These are phyloP conservation scores for Calonectria henricotiae DNA, from an alignment of 2,329 filamentous ascomycete species.

Conservation along the genomic window DNA sequence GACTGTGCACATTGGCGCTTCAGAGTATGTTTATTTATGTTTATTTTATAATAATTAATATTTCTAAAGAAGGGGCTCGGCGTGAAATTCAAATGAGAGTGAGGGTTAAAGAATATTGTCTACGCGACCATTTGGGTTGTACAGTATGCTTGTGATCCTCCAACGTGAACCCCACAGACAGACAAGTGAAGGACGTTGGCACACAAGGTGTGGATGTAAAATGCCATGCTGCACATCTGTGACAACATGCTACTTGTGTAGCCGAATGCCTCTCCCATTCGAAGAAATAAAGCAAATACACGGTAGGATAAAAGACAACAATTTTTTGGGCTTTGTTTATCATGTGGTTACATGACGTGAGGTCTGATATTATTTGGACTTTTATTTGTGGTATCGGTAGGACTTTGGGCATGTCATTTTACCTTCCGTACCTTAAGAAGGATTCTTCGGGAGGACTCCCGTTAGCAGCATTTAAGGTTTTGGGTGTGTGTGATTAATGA, in stretches of 20 bases:
- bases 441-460: slow-evolving; percentile 22
- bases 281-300: too few relatives aligned
- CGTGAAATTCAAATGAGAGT: neutral
- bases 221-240: too few relatives aligned
- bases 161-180: too few relatives aligned
- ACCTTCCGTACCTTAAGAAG: neutral
- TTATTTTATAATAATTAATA: neutral
- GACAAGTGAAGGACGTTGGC: slow-evolving; percentile 8
- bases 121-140: neutral
- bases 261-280: too few relatives aligned
- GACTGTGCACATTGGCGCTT: slow-evolving; percentile 29
- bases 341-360: too few relatives aligned
- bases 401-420: neutral
- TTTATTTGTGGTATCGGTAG: too few relatives aligned
- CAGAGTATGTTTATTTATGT: too few relatives aligned
- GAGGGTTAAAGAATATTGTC: neutral
- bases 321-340: too few relatives aligned
- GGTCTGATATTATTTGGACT: too few relatives aligned
- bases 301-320: too few relatives aligned
- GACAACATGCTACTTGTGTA: too few relatives aligned
- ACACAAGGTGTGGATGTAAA: slow-evolving; percentile 9
- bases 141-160: neutral
- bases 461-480: slow-evolving; percentile 34
- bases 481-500: neutral
- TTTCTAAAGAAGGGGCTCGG: slow-evolving; percentile 3